A percentile compares a stretch with the other conserved stretches of the same genome.
Conservation (phyloP, 306 rosid genomes). For the Gastrolobium bilobum region DNA sequence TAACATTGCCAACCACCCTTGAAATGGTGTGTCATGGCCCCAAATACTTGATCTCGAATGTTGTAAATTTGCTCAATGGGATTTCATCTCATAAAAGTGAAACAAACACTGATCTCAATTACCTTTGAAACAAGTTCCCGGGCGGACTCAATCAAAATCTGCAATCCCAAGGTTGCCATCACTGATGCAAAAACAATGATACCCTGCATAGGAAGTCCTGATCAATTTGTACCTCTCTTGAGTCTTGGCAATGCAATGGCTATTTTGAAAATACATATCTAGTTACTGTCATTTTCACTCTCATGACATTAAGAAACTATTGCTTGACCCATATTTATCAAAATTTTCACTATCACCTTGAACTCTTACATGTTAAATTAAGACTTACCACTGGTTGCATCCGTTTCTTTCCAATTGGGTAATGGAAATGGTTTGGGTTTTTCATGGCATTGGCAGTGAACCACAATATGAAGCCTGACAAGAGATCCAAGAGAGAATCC, state of each 20-base stretch:
- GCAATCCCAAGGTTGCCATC: slow-evolving; percentile 81
- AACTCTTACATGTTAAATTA: neutral
- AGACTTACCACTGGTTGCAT: slow-evolving; percentile 73
- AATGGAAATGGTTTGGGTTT: slow-evolving; percentile 62
- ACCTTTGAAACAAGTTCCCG: slow-evolving; percentile 60
- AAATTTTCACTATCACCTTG: neutral
- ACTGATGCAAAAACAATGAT: slow-evolving; percentile 84
- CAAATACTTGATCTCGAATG: neutral
- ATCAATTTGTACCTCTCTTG: neutral
- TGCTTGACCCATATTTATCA: neutral
- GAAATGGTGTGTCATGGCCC: no score
- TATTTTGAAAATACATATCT: neutral
- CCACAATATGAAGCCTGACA: slow-evolving; percentile 77
- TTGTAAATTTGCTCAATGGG: neutral
- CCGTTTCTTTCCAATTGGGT: slow-evolving; percentile 78
- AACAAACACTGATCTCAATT: neutral
- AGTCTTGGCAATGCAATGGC: neutral
- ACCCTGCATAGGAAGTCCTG: slow-evolving; percentile 60
- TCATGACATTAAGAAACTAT: neutral
- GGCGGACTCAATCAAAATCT: slow-evolving; percentile 69
- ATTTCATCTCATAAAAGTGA: neutral
- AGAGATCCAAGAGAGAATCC: slow-evolving; percentile 74
- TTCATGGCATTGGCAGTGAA: slow-evolving; percentile 68
- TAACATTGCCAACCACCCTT: no score
- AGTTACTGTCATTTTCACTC: neutral